Percentiles rank a stretch among this genome's conserved stretches.
These are phyloP conservation scores for Thyridium curvatum DNA, from an alignment of 2,329 filamentous ascomycete species.

Conservation along the genomic window DNA sequence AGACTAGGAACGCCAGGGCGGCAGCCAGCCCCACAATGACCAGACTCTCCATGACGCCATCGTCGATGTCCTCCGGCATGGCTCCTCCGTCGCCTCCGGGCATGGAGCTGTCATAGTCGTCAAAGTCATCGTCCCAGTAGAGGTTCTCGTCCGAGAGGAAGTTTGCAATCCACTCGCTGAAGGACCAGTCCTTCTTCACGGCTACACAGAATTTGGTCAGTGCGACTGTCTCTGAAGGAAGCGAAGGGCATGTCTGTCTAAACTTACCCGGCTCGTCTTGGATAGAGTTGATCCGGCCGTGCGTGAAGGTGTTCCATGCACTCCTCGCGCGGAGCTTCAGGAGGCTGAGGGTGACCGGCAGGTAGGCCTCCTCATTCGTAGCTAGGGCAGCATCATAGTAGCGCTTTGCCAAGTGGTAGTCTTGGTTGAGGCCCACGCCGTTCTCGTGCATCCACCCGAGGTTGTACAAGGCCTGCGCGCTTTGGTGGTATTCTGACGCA, in stretches of 20 bases:
- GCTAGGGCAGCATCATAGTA: slow-evolving; percentile 92
- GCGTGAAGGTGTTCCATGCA: slow-evolving; percentile 89
- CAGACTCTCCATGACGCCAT: slow-evolving; percentile 76
- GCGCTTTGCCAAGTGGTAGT: slow-evolving; percentile 93
- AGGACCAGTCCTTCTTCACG: slow-evolving; percentile 65
- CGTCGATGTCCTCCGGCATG: slow-evolving; percentile 58
- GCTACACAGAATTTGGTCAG: slow-evolving; percentile 39
- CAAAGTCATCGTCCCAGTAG: slow-evolving; percentile 57
- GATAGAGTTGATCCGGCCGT: slow-evolving; percentile 88
- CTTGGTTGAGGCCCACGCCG: slow-evolving; percentile 83
- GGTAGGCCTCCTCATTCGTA: slow-evolving; percentile 87
- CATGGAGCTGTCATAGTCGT: slow-evolving; percentile 51
- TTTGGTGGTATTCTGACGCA: slow-evolving; percentile 84
- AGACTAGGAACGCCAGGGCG: slow-evolving; percentile 70
- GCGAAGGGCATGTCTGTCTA: too few relatives aligned
- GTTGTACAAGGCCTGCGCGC: slow-evolving; percentile 94
- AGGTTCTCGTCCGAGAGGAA: slow-evolving; percentile 69
- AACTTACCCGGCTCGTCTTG: slow-evolving; percentile 78
- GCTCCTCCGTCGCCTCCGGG: slow-evolving; percentile 52
- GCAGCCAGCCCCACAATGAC: slow-evolving; percentile 75
- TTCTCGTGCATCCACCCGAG: slow-evolving; percentile 99
- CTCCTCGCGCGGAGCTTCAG: slow-evolving; percentile 79
- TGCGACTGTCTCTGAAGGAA: too few relatives aligned
- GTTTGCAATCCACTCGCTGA: slow-evolving; percentile 80
- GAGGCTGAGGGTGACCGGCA: slow-evolving; percentile 84